A percentile compares a stretch with the other conserved stretches of the same genome.
Conservation (phyloP, 495 filamentous ascomycete genomes). For the Podospora comata region DNA sequence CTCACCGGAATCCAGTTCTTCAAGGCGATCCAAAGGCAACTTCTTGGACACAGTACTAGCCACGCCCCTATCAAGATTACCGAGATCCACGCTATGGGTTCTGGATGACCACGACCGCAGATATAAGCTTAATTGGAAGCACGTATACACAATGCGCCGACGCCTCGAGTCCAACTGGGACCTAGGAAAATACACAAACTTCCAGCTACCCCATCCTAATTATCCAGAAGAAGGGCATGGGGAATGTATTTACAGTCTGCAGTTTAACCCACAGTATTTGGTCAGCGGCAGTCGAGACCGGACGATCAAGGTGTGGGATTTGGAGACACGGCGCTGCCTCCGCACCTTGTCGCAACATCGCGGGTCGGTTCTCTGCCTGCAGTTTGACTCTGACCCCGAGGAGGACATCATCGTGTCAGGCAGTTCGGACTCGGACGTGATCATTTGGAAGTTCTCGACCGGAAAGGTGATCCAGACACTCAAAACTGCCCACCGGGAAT, state of each 20-base stretch:
- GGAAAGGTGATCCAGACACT: conserved; percentile 74
- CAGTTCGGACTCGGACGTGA: conserved; percentile 84
- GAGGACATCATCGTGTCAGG: conserved; percentile 92
- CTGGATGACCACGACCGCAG: conserved; percentile 41
- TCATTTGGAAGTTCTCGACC: conserved; percentile 91
- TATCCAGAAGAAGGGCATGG: conserved; percentile 77
- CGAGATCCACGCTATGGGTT: conserved; percentile 41
- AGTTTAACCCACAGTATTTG: conserved; percentile 78
- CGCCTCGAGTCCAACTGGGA: conserved; percentile 90
- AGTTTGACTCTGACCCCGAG: conserved; percentile 88
- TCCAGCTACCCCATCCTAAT: conserved; percentile 82
- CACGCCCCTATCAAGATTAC: conserved; percentile 22
- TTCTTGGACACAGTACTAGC: conserved; percentile 16
- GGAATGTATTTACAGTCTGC: conserved; percentile 94
- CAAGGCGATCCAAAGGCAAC: conserved; percentile 5
- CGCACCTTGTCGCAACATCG: conserved; percentile 72
- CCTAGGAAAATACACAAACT: conserved; percentile 73
- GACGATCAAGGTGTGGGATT: conserved; percentile 85
- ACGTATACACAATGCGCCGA: conserved; percentile 83
- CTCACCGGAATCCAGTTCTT: not conserved
- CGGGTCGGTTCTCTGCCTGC: conserved; percentile 89
- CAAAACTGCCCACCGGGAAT: conserved; percentile 74
- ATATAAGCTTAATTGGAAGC: conserved; percentile 71
- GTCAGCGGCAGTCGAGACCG: conserved; percentile 91
- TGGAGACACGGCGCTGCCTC: conserved; percentile 73